phyloP scores from a whole-genome alignment of 2,329 filamentous ascomycete species.

The Epichloe baconii region DNA sequence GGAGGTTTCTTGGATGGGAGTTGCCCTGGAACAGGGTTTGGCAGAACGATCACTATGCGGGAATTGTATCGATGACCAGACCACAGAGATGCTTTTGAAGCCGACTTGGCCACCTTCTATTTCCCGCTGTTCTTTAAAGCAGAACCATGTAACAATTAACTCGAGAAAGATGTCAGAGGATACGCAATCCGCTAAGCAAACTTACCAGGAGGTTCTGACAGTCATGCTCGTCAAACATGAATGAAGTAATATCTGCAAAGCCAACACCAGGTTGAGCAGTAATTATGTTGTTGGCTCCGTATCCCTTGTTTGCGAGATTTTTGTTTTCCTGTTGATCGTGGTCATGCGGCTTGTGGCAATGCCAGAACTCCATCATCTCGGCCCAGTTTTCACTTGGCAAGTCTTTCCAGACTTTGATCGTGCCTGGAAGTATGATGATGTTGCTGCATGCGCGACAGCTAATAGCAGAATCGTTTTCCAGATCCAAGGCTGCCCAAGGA shows the following conservation, averaged over 20 bases:
- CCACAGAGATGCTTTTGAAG: constrained; percentile 32
- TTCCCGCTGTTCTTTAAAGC: constrained; percentile 17
- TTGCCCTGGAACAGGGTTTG: constrained; percentile 14
- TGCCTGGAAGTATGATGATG: constrained; percentile 23
- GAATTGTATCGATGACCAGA: constrained; percentile 56
- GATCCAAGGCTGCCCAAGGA: constrained; percentile 43
- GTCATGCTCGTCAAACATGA: constrained; percentile 58
- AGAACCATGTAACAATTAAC: background rate
- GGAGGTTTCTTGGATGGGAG: constrained; percentile 23
- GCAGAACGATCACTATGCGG: constrained; percentile 38
- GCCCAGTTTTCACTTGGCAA: constrained; percentile 95
- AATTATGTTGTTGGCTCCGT: constrained; percentile 69
- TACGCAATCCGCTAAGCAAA: constrained; percentile 3
- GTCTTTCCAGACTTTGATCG: constrained; percentile 64
- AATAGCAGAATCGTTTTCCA: constrained; percentile 29
- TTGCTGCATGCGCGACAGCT: constrained; percentile 27
- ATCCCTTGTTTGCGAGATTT: constrained; percentile 53
- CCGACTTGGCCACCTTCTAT: constrained; percentile 52
- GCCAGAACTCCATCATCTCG: constrained; percentile 99
- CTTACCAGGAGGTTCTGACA: constrained; percentile 35
- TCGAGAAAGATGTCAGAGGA: background rate
- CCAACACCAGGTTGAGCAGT: constrained; percentile 52
- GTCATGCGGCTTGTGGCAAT: constrained; percentile 83
- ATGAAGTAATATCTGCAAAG: constrained; percentile 68
- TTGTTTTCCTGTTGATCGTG: constrained; percentile 32